Percentiles rank a stretch among this genome's conserved stretches.
Evolutionary conservation across 768 basidiomycete species (phyloP).

Genomic region (Leccinum ochraceum): DNA sequence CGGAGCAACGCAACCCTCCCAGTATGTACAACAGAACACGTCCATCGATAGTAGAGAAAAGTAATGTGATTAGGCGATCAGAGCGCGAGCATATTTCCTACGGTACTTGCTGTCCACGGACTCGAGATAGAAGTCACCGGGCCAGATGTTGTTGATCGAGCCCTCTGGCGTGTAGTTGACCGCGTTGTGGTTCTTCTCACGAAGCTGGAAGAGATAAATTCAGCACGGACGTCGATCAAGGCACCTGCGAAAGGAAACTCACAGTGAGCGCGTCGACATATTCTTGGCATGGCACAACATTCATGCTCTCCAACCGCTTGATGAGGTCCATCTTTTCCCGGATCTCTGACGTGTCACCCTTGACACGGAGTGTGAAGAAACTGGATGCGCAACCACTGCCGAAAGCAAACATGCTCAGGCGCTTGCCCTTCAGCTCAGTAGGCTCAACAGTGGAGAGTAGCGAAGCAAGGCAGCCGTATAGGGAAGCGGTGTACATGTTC

Average conservation of each 20-base stretch:
- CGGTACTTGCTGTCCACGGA: slow-evolving; percentile 89
- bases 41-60: not conserved
- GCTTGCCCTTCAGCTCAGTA: slow-evolving; percentile 72
- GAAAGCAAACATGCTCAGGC: slow-evolving; percentile 94
- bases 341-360: slow-evolving; percentile 86
- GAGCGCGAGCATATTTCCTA: slow-evolving; percentile 72
- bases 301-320: slow-evolving; percentile 77
- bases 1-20: too few relatives aligned
- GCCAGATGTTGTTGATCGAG: slow-evolving; percentile 89
- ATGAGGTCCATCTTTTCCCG: slow-evolving; percentile 79
- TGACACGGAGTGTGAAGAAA: slow-evolving; percentile 87
- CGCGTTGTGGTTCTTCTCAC: slow-evolving; percentile 96
- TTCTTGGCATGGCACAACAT: slow-evolving; percentile 89
- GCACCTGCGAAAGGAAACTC: slow-evolving; percentile 24
- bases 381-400: slow-evolving; percentile 94
- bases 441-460: slow-evolving; percentile 76
- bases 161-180: slow-evolving; percentile 83
- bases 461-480: slow-evolving; percentile 93
- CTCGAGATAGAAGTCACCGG: slow-evolving; percentile 91
- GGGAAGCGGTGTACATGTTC: slow-evolving; percentile 98
- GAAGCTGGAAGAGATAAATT: slow-evolving; percentile 57
- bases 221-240: not conserved
- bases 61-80: slow-evolving; percentile 26
- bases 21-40: not conserved
- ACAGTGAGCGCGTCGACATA: slow-evolving; percentile 84